phyloP scores from a whole-genome alignment of 2,329 filamentous ascomycete species.

The Xylariomycetidae sp. region DNA sequence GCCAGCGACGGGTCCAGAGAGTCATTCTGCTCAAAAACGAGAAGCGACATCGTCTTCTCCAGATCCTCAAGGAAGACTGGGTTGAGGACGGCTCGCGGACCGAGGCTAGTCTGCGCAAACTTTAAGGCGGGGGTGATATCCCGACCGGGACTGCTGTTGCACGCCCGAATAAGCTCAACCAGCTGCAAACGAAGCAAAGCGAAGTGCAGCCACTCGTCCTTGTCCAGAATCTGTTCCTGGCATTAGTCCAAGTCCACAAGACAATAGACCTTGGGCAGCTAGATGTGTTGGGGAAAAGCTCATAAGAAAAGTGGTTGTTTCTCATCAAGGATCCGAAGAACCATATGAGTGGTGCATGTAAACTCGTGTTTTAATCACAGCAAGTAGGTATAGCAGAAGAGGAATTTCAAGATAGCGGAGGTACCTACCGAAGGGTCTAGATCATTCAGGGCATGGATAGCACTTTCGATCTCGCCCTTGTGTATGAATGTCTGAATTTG shows the following conservation, averaged over 20 bases:
- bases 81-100: constrained; percentile 77
- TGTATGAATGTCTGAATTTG: constrained; percentile 82
- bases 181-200: constrained; percentile 83
- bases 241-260: constrained; percentile 12
- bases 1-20: constrained; percentile 70
- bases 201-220: constrained; percentile 79
- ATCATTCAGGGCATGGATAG: constrained; percentile 84
- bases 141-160: constrained; percentile 57
- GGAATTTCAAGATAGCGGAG: no score
- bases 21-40: constrained; percentile 78
- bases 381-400: constrained; percentile 16
- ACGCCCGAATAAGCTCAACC: constrained; percentile 82
- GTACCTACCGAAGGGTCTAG: constrained; percentile 78
- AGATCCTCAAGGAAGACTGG: constrained; percentile 77
- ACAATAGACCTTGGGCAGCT: neutral
- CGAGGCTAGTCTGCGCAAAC: constrained; percentile 83
- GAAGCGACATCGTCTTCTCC: constrained; percentile 85
- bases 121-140: constrained; percentile 75
- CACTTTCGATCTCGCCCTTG: constrained; percentile 74
- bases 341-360: constrained; percentile 99
- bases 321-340: constrained; percentile 85
- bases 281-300: constrained; percentile 34
- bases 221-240: constrained; percentile 69
- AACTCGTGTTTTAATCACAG: constrained; percentile 88
- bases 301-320: constrained; percentile 69